Conservation (phyloP, 495 filamentous ascomycete species). For the Neurospora terricola region DNA sequence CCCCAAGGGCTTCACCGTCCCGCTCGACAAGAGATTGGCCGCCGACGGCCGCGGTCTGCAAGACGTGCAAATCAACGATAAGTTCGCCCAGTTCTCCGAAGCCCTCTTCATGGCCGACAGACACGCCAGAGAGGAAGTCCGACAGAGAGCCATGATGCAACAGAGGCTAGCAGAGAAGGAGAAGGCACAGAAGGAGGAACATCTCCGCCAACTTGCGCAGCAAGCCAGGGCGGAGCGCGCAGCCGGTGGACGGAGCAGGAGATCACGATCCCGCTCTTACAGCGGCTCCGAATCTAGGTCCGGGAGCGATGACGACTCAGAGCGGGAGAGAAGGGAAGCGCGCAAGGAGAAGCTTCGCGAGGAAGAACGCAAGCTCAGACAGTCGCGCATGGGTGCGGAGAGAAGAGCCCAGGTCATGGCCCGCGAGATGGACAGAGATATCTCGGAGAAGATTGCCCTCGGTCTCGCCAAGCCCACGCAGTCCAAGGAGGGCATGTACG, state of each 20-base stretch:
- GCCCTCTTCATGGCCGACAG: slow-evolving; percentile 88
- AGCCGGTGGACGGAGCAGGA: slow-evolving; percentile 34
- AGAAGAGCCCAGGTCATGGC: slow-evolving; percentile 83
- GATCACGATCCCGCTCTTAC: slow-evolving; percentile 41
- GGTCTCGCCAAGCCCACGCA: slow-evolving; percentile 92
- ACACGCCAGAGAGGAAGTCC: slow-evolving; percentile 91
- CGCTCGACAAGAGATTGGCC: slow-evolving; percentile 92
- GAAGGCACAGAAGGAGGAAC: slow-evolving; percentile 85
- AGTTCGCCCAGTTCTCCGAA: slow-evolving; percentile 94
- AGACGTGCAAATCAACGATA: slow-evolving; percentile 97
- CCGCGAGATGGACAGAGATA: slow-evolving; percentile 91
- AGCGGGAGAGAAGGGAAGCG: slow-evolving; percentile 64
- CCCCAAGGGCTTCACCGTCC: slow-evolving; percentile 94
- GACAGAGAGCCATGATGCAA: slow-evolving; percentile 88
- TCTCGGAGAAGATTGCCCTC: slow-evolving; percentile 93
- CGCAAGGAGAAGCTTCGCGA: slow-evolving; percentile 72
- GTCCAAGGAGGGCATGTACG: slow-evolving; percentile 86
- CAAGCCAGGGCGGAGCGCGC: slow-evolving; percentile 78
- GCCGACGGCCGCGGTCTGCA: slow-evolving; percentile 87
- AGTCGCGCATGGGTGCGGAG: slow-evolving; percentile 93
- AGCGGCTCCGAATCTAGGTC: slow-evolving; percentile 51
- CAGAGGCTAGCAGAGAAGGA: slow-evolving; percentile 96
- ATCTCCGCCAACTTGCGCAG: slow-evolving; percentile 80
- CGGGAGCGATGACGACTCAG: slow-evolving; percentile 51
- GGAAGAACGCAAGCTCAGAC: slow-evolving; percentile 78